Conservation (phyloP, 208 protist genomes). For the Naegleria gruberi region DNA sequence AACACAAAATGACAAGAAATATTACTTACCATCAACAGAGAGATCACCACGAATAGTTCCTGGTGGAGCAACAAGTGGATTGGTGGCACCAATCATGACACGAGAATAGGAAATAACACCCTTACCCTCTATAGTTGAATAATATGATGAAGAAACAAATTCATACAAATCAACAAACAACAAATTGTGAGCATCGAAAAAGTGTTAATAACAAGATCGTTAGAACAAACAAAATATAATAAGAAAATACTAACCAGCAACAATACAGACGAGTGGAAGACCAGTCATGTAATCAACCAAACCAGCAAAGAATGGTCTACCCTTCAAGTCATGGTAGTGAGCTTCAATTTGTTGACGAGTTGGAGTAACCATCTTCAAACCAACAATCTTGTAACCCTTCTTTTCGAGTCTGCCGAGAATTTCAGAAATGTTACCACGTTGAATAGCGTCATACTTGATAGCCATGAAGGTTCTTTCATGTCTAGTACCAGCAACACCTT, state of each 20-base stretch:
- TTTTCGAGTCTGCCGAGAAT: conserved; percentile 88
- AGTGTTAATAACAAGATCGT: background rate
- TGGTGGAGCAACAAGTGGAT: conserved; percentile 76
- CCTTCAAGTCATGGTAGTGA: conserved; percentile 67
- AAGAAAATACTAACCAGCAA: too few relatives aligned
- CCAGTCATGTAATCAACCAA: conserved; percentile 88
- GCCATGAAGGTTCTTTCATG: conserved; percentile 86
- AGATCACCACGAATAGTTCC: conserved; percentile 94
- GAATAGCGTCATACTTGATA: conserved; percentile 87
- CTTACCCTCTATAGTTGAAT: conserved; percentile 87
- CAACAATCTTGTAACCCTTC: conserved; percentile 89
- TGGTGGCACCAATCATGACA: conserved; percentile 86
- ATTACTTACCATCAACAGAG: conserved; percentile 76
- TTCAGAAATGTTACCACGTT: conserved; percentile 74
- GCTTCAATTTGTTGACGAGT: conserved; percentile 62
- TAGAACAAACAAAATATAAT: background rate
- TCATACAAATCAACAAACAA: conserved; percentile 18
- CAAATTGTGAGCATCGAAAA: background rate
- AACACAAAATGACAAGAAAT: too few relatives aligned
- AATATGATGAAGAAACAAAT: conserved; percentile 56
- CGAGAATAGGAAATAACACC: conserved; percentile 81
- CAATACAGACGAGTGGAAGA: conserved; percentile 74
- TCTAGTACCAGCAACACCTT: background rate
- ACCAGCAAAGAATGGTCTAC: conserved; percentile 82
- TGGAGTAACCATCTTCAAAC: conserved; percentile 77